Percentiles rank a stretch among this genome's conserved stretches.
These are phyloP conservation scores for Salix caprea DNA, from an alignment of 345 rosid genomes.

Conservation along the genomic window DNA sequence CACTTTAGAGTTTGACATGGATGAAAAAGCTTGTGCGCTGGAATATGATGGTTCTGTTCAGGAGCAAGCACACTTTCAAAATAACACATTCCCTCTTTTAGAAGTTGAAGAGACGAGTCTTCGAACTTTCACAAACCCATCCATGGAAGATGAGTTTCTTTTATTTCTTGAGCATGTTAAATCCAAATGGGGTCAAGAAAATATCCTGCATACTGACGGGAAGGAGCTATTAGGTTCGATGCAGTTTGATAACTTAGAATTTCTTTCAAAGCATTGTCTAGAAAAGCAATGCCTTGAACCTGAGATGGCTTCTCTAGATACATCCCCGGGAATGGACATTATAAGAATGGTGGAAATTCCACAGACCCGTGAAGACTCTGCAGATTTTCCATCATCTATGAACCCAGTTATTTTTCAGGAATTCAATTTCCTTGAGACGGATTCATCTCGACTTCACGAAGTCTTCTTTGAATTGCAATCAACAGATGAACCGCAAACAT, in stretches of 20 bases:
- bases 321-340: constrained; percentile 39
- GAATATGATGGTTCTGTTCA: constrained; percentile 45
- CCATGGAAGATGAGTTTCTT: constrained; percentile 44
- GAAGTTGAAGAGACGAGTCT: constrained; percentile 67
- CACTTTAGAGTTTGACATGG: constrained; percentile 38
- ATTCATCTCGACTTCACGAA: constrained; percentile 40
- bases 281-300: constrained; percentile 36
- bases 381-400: constrained; percentile 21
- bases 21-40: constrained; percentile 22
- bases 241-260: constrained; percentile 35
- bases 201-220: constrained; percentile 25
- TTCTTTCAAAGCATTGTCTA: constrained; percentile 45
- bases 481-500: constrained; percentile 38
- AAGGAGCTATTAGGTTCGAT: constrained; percentile 42
- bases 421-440: constrained; percentile 43
- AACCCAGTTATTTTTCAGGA: constrained; percentile 48
- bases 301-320: constrained; percentile 29
- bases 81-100: constrained; percentile 45
- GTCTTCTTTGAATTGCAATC: constrained; percentile 35
- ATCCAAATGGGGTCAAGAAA: constrained; percentile 26
- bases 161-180: constrained; percentile 40
- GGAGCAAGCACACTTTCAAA: constrained; percentile 30
- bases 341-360: constrained; percentile 39
- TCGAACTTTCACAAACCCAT: constrained; percentile 30
- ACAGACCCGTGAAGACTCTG: constrained; percentile 19